A percentile compares a stretch with the other conserved stretches of the same genome.
Evolutionary conservation across 148 eudicot species (phyloP).

Genomic region (Camellia sinensis): DNA sequence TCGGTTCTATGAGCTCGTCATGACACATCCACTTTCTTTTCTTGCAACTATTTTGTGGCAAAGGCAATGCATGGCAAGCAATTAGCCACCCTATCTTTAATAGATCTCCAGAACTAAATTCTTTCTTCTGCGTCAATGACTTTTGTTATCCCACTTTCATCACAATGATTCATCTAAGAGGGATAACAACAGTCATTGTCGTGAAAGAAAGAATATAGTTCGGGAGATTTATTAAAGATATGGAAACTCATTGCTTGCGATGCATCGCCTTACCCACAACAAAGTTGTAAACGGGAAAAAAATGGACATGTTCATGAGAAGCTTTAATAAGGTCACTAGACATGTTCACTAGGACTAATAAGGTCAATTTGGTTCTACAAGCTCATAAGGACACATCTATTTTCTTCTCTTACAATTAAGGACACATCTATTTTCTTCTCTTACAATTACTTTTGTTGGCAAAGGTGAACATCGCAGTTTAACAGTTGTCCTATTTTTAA

Average conservation of each 20-base stretch:
- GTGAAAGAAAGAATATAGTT: not conserved
- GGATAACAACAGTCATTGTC: not conserved
- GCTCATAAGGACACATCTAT: too few relatives aligned
- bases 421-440: too few relatives aligned
- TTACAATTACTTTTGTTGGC: too few relatives aligned
- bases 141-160: not conserved
- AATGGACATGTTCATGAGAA: too few relatives aligned
- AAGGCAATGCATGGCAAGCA: not conserved
- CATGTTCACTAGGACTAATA: too few relatives aligned
- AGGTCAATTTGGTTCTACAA: too few relatives aligned
- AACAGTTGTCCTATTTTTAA: too few relatives aligned
- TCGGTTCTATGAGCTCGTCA: not conserved
- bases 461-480: too few relatives aligned
- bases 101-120: not conserved
- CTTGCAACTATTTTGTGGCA: not conserved
- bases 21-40: not conserved
- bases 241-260: not conserved
- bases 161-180: not conserved
- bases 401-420: too few relatives aligned
- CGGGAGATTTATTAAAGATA: not conserved
- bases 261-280: not conserved
- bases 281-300: too few relatives aligned
- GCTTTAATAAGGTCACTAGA: too few relatives aligned
- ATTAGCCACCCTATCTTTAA: not conserved
- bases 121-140: not conserved